Percentiles rank a stretch among this genome's conserved stretches.
phyloP scores from a whole-genome alignment of 2,329 filamentous ascomycete species.

The Aaosphaeria arxii region DNA sequence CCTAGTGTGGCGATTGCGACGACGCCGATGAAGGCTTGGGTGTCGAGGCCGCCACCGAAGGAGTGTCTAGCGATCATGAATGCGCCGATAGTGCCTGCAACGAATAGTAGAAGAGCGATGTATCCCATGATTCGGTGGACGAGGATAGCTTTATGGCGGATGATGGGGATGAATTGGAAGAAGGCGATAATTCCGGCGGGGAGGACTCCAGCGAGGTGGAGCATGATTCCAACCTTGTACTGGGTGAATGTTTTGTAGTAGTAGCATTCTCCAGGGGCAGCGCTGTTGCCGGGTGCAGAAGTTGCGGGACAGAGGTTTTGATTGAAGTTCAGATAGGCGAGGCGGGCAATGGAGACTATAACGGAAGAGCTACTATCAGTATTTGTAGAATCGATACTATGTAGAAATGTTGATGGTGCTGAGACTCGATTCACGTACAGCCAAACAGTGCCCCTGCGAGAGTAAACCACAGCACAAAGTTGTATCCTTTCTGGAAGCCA shows the following conservation, averaged over 20 bases:
- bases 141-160: neutral
- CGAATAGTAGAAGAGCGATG: slow-evolving; percentile 6
- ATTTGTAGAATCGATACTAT: neutral
- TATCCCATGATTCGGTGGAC: slow-evolving; percentile 1
- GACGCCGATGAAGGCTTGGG: neutral
- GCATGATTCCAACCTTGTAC: neutral
- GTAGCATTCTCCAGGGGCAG: neutral
- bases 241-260: neutral
- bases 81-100: neutral
- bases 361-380: neutral
- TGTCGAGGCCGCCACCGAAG: neutral
- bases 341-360: neutral
- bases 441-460: slow-evolving; percentile 8
- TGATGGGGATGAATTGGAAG: neutral
- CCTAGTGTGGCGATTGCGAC: neutral
- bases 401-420: neutral
- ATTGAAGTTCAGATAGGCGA: neutral
- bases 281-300: neutral
- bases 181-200: neutral
- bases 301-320: neutral
- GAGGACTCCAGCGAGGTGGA: neutral
- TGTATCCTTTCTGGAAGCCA: slow-evolving; percentile 58
- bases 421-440: slow-evolving; percentile 2
- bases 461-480: slow-evolving; percentile 50
- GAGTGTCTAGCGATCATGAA: neutral